Conservation (phyloP, 2,329 filamentous ascomycete species). For the Rhynchosporium secalis region DNA sequence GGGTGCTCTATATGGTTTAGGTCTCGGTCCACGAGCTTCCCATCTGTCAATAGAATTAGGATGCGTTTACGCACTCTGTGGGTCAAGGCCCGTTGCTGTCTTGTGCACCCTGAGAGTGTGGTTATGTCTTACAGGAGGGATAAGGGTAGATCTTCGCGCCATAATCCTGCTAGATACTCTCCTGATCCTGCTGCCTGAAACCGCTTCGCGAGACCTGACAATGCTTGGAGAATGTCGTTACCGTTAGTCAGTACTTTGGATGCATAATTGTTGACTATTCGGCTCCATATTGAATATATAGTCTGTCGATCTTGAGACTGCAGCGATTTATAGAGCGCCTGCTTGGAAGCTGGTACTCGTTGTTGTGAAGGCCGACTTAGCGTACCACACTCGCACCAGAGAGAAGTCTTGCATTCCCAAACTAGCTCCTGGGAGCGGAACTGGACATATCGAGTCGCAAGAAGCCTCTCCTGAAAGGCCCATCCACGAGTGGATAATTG, state of each 20-base stretch:
- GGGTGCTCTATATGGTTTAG: background rate
- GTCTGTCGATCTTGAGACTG: background rate
- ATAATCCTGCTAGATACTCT: background rate
- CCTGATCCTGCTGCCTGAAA: background rate
- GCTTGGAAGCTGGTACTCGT: background rate
- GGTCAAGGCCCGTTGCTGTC: background rate
- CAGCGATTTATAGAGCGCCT: background rate
- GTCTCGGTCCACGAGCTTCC: background rate
- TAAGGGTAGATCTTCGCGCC: background rate
- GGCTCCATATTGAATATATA: background rate
- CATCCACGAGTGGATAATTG: conserved; percentile 9
- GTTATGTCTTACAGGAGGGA: background rate
- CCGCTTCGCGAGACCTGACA: background rate
- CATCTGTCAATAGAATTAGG: background rate
- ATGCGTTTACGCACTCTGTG: background rate
- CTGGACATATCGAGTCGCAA: conserved; percentile 11
- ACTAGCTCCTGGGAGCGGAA: conserved; percentile 8
- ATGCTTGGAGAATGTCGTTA: background rate
- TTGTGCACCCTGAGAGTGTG: background rate
- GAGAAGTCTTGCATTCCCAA: conserved; percentile 13
- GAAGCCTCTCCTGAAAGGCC: conserved; percentile 15
- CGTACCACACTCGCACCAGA: background rate
- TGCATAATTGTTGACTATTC: background rate
- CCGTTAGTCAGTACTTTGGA: background rate
- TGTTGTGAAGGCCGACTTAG: conserved; percentile 6